Evolutionary conservation across 2,329 filamentous ascomycete species (phyloP).

Genomic region (Colletotrichum graminicola): DNA sequence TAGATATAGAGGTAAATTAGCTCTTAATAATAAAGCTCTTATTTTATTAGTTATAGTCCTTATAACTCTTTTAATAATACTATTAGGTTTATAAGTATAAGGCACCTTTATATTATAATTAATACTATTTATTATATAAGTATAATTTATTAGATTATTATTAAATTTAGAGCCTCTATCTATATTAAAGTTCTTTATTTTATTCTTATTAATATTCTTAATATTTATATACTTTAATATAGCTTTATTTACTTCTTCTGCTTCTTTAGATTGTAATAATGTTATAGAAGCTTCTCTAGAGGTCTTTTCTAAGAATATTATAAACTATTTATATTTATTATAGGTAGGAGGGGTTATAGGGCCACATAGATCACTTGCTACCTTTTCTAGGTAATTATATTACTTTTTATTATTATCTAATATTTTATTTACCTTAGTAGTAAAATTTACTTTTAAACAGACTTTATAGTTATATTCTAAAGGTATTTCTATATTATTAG

Average conservation of each 20-base stretch:
- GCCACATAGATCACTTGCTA: neutral
- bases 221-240: neutral
- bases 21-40: neutral
- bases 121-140: neutral
- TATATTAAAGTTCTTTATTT: neutral
- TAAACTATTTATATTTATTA: neutral
- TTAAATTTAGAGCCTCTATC: neutral
- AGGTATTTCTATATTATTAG: too few relatives aligned
- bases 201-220: neutral
- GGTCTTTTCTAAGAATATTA: neutral
- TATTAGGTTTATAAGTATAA: neutral
- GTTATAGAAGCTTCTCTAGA: too few relatives aligned
- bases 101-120: neutral
- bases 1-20: neutral
- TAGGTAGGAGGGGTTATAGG: neutral
- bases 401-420: neutral
- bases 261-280: neutral
- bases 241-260: neutral
- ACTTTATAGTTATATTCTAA: too few relatives aligned
- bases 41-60: neutral
- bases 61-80: neutral
- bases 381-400: neutral
- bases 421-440: neutral
- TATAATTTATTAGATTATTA: neutral
- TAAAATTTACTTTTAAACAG: neutral